Evolutionary conservation across 306 rosid genomes (phyloP).

Genomic region (Mucuna pruriens): DNA sequence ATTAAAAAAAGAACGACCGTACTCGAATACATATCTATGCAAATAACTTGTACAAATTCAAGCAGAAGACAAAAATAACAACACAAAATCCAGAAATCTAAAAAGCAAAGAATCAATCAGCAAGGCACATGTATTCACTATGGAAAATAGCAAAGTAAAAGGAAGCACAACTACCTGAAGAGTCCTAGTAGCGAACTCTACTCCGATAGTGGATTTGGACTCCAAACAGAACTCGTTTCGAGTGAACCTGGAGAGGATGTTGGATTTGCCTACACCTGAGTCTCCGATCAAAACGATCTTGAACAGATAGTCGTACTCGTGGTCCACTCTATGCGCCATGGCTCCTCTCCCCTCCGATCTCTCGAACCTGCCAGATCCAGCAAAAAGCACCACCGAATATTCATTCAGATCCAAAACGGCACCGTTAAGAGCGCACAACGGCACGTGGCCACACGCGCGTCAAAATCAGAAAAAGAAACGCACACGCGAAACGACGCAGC

Average conservation of each 20-base stretch:
- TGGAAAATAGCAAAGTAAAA: background rate
- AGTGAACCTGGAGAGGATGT: slow-evolving; percentile 95
- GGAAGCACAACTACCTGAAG: slow-evolving; percentile 66
- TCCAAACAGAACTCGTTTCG: slow-evolving; percentile 98
- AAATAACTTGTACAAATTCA: background rate
- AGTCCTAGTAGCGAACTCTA: slow-evolving; percentile 95
- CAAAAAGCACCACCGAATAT: background rate
- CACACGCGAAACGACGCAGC: background rate
- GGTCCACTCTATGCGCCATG: slow-evolving; percentile 96
- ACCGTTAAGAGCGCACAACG: background rate
- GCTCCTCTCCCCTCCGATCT: slow-evolving; percentile 59
- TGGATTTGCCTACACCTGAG: slow-evolving; percentile 97
- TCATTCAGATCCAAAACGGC: slow-evolving; percentile 43
- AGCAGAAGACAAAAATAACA: background rate
- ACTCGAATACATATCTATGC: background rate
- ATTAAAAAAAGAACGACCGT: background rate
- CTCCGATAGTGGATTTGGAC: slow-evolving; percentile 97
- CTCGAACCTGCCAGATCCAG: slow-evolving; percentile 52
- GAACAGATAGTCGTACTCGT: slow-evolving; percentile 93
- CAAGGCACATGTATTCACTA: background rate
- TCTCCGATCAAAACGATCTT: slow-evolving; percentile 99
- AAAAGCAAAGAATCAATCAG: background rate
- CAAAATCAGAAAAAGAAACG: background rate
- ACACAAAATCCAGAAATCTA: background rate
- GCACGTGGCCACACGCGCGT: background rate